Evolutionary conservation across 805 yeast species (phyloP), one percentile per base, ranked within the genome.

Genomic region (Pichia eremophila): DNA sequence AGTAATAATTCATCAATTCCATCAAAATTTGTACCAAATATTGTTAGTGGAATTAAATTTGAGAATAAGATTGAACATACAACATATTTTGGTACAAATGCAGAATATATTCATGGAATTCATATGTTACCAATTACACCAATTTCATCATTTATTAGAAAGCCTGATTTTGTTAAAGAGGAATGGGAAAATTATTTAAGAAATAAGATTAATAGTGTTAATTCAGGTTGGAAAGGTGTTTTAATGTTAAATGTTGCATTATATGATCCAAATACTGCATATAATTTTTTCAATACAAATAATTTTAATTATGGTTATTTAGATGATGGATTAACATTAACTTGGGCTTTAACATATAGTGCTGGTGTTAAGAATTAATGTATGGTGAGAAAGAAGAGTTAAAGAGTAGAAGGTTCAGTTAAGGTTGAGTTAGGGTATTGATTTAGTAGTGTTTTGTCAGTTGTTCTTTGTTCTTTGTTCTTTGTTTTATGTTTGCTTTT

Each of bases 321-420:
- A 43, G 97, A 90, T 58, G 77, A 78, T 48, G 97, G 97, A 2
- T 91, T 88, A 73, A 81, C 91, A 28, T 68, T 81, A 52, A 83
- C 96, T 0, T 89, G 96, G 95, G 81, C 90, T 12, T 69, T 89
- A 52, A 80, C 95, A 0, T 85, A 77, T 54, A 72, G 86, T 41
- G 95, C 77, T 8, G 82, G 75, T 19, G 18, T 46, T 17, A 35
- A 15, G 5, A 22, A 25, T 19, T 49, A 32, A 11, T 32, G 9
- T 8, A n/a, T n/a, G n/a, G n/a, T n/a, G n/a, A n/a, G n/a, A 17
- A 8, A 36, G 38, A 36, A 32, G 36, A 5, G 17, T 7, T 14
- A 15, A 15, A 7, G 17, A 32, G 2, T 32, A 14, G 31, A 14
- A 10, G 2, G 36, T 9, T 14, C 17, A 11, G 12, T 29, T 29